Base-by-base conservation (phyloP, 106 monocot species). In the Allium sativum region DNA sequence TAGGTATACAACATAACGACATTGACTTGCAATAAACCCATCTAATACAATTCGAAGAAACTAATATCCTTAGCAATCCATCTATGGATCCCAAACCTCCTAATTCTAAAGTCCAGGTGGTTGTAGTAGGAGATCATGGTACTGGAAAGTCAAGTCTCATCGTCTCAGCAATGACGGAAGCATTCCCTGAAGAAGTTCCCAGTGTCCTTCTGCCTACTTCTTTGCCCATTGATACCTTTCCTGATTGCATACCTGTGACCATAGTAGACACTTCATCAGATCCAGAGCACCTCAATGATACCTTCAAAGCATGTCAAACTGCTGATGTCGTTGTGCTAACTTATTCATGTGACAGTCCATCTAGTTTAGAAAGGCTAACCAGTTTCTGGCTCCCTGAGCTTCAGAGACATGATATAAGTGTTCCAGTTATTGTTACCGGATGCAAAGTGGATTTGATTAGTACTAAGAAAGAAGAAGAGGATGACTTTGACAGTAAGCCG, bases 351-450 rank as follows among this genome's bases (percentile, higher is more conserved):
- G 95, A 96, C 40, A 59, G 84, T 7, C 90, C 90, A 1, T 18
- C 84, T 42, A 90, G 90, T n/a, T 86, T 96, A 8, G 95, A 96
- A 40, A 84, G 95, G 17, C 68, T 96, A 18, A 96, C 87, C 74
- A 72, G 82, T 21, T 96, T 79, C 65, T 96, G 95, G 95, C 84
- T 96, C n/a, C 95, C 87, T 1, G 95, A 96, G 78, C 84, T 96
- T 14, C 84, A 90, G 10, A 84, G 78, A 8, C 53, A 87, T 13
- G 84, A 96, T 70, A 90, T 94, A 62, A 6, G 2, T 55, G 91
- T 85, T 44, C 96, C 96, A 1, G 82, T 91, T 41, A 96, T 96
- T 21, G 82, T 96, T 15, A 90, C 84, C 6, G 96, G 96, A 0
- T 96, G 96, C 59, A 96, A 96, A 80, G 62, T 96, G 60, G 96